Evolutionary conservation across 73 alveolate genomes (phyloP), one percentile per base, ranked within the genome.

Genomic region (Symbiodinium natans): DNA sequence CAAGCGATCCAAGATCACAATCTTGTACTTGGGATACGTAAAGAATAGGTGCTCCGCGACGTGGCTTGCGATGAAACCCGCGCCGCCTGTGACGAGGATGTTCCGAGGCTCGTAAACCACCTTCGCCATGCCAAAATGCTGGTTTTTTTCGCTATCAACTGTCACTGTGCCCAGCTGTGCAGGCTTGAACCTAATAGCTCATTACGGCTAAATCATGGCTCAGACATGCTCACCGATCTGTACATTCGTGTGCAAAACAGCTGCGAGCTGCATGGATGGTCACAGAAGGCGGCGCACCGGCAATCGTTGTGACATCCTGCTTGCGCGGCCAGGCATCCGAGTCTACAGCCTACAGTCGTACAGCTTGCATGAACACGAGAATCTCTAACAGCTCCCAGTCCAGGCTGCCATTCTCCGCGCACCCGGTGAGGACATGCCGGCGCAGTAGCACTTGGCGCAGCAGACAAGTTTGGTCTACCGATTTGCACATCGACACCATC

Each of bases 21-120:
- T 77, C 88, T 90, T 90, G 97, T 90, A 90, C 98, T 92, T 80
- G n/a, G 98, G 98, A 34, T 77, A 80, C 63, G 82, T 80, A 71
- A 92, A 80, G 83, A 92, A 74, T 73, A 92, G 39, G 39, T 80
- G 90, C 83, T 92, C 98, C 8, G 92, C 92, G 68, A 92, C 98
- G 52, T 92, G 98, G 92, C 92, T 77, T 39, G 92, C 98, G 77
- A 92, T 92, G 84, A 92, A 92, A 41, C 98, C 98, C 5, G 98
- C 98, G 1, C 98, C 98, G 83, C 98, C 98, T 0, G 98, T 92
- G 83, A 92, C 56, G 71, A 92, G 98, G 83, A 92, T 80, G 83
- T 80, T 92, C 92, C 38, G 41, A 3, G 98, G 98, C 82, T 74
- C 98, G 83, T 74, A 92, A 42, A 33, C 86, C 29, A 59, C 46